Percentiles rank a stretch among this genome's conserved stretches.
Conservation (phyloP, 1,139 yeast genomes). For the Suhomyces chickasaworum region DNA sequence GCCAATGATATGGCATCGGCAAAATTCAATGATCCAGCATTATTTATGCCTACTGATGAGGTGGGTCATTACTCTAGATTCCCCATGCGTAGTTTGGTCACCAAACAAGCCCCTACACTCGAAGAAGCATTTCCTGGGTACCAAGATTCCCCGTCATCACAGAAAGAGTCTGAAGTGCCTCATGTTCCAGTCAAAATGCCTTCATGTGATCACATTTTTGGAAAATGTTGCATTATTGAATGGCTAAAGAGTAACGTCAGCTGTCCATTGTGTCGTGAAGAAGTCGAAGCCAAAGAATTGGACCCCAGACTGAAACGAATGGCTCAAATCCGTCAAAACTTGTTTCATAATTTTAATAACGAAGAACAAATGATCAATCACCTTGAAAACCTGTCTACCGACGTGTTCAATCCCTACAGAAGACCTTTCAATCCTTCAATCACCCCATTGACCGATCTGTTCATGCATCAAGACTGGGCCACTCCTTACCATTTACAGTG, state of each 20-base stretch:
- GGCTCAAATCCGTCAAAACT: conserved; percentile 14
- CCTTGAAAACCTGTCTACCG: conserved; percentile 36
- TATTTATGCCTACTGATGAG: conserved; percentile 43
- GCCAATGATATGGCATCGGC: background rate
- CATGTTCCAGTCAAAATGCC: conserved; percentile 50
- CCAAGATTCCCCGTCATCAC: conserved; percentile 16
- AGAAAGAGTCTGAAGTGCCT: conserved; percentile 22
- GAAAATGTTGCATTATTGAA: conserved; percentile 44
- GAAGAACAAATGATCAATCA: conserved; percentile 27
- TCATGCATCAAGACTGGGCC: conserved; percentile 43
- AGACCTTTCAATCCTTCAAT: conserved; percentile 40
- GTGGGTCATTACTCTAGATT: conserved; percentile 35
- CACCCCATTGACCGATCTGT: conserved; percentile 47
- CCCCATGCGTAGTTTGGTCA: conserved; percentile 34
- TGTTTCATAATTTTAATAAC: conserved; percentile 18
- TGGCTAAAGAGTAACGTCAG: conserved; percentile 46
- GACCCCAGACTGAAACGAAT: conserved; percentile 23
- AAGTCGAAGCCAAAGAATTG: conserved; percentile 29
- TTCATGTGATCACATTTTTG: conserved; percentile 45
- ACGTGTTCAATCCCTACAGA: conserved; percentile 41
- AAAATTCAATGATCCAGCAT: conserved; percentile 39
- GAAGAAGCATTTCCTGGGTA: conserved; percentile 40
- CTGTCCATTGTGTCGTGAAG: conserved; percentile 50
- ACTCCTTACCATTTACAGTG: conserved; percentile 26
- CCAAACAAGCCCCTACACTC: conserved; percentile 25